phyloP scores from a whole-genome alignment of 2,329 filamentous ascomycete genomes.

The Cryphonectria naterciae region DNA sequence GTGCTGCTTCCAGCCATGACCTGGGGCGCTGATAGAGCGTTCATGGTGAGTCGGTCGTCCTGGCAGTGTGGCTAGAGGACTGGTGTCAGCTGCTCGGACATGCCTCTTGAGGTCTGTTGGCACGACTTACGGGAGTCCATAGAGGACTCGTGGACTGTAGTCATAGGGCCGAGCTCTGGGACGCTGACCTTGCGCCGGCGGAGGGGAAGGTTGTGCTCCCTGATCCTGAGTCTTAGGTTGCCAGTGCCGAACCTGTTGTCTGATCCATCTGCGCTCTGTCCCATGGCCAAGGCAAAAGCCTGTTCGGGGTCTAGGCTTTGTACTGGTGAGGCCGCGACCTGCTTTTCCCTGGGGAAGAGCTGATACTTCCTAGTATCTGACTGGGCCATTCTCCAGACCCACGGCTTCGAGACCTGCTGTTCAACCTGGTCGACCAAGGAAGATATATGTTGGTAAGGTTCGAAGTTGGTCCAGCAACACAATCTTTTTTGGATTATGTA shows the following conservation, averaged over 20 bases:
- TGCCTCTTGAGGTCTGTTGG: conserved; percentile 8
- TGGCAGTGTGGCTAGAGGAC: conserved; percentile 64
- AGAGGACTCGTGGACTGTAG: conserved; percentile 66
- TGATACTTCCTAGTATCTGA: conserved; percentile 62
- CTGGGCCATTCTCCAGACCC: conserved; percentile 63
- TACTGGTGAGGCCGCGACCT: conserved; percentile 44
- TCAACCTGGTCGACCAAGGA: conserved; percentile 14
- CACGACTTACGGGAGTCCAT: conserved; percentile 71
- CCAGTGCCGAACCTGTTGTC: conserved; percentile 47
- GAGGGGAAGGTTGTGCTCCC: conserved; percentile 56
- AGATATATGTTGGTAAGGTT: conserved; percentile 14
- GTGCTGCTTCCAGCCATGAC: conserved; percentile 52
- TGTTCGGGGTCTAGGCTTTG: conserved; percentile 57
- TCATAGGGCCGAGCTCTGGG: conserved; percentile 69
- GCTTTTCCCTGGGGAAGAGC: conserved; percentile 60
- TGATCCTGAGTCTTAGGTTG: conserved; percentile 56
- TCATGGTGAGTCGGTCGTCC: conserved; percentile 67
- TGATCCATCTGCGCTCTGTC: conserved; percentile 43
- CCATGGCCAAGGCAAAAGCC: conserved; percentile 49
- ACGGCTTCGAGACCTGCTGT: conserved; percentile 49
- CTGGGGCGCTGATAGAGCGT: conserved; percentile 66
- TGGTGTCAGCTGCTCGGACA: conserved; percentile 31
- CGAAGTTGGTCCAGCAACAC: conserved; percentile 21
- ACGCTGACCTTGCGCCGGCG: conserved; percentile 67
- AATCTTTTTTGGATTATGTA: conserved; percentile 27